Base-by-base conservation (phyloP, 306 rosid genomes). In the Ormosia emarginata region DNA sequence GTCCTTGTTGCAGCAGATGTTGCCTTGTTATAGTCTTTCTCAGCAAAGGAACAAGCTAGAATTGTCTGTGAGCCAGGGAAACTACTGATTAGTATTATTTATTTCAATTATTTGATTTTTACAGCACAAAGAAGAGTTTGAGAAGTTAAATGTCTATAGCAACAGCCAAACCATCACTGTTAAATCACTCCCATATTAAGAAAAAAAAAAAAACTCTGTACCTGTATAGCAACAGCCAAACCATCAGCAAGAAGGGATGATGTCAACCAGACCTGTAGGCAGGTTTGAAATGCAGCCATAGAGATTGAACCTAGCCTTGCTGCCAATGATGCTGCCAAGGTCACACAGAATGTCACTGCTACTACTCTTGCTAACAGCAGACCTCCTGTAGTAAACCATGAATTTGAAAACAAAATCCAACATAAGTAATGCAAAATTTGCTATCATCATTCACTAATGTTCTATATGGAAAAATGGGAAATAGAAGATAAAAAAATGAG, bases 231-330 rank as follows among this genome's bases (percentile, higher is more conserved):
- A 75, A 94, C 92, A 37, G 98, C 98, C 74, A 94, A 88, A 39
- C 98, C 98, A 86, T 93, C 98, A n/a, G 98, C 88, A 47, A 93
- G 92, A 59, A 94, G 91, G 43, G 98, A 94, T 0, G 98, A 89
- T 5, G 98, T 89, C 53, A 94, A 83, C 98, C 98, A 93, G 53
- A 94, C 90, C 58, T 94, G 98, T 8, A 93, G 79, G 79, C 95
- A 91, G 44, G 91, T 87, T 74, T 94, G 98, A 79, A 94, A 94
- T 15, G 98, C 97, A 61, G 97, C 98, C 98, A 94, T 93, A 0
- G 90, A 97, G 64, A 83, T 87, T 30, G 98, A 33, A 30, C 98
- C 98, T 2, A 89, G 62, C 76, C 97, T 86, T 59, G 97, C 93
- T 0, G 97, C 98, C 74, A 93, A 74, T 8, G 97, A 89, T 61